Evolutionary conservation across 768 basidiomycete species (phyloP).

Genomic region (Kwoniella botswanensis): DNA sequence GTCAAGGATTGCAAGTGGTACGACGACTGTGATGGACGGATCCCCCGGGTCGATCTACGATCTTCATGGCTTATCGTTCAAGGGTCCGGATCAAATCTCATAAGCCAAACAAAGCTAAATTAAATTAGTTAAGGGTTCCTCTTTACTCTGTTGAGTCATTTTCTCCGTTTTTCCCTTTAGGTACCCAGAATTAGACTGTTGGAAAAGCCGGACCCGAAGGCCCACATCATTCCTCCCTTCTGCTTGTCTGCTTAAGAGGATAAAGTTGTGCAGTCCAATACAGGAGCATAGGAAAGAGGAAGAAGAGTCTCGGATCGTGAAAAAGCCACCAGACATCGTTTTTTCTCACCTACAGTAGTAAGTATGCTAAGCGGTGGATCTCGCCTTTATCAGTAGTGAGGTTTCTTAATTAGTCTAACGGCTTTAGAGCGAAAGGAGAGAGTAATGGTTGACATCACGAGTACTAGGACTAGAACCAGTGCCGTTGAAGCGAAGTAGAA

Average conservation of each 20-base stretch:
- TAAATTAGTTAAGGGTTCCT: background rate
- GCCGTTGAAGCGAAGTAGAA: background rate
- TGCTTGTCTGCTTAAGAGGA: background rate
- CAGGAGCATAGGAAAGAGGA: background rate
- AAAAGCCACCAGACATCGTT: slow-evolving; percentile 15
- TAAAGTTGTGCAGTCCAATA: background rate
- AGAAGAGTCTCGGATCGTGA: slow-evolving; percentile 9
- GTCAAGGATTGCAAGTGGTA: no score
- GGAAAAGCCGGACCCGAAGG: background rate
- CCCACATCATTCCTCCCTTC: background rate
- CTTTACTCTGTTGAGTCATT: slow-evolving; percentile 3
- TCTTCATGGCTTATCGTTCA: background rate
- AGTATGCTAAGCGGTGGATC: background rate
- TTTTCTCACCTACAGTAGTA: background rate
- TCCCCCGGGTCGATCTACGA: background rate
- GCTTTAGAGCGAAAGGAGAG: slow-evolving; percentile 13
- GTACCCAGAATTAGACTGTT: background rate
- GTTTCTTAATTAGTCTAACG: background rate
- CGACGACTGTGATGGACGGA: background rate
- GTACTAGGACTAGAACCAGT: background rate
- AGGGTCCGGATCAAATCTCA: slow-evolving; percentile 11
- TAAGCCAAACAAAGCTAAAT: slow-evolving; percentile 10
- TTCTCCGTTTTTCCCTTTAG: slow-evolving; percentile 7
- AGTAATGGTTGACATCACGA: background rate
- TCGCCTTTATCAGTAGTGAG: background rate